Conservation (phyloP, 306 rosid genomes). For the Alnus glutinosa region DNA sequence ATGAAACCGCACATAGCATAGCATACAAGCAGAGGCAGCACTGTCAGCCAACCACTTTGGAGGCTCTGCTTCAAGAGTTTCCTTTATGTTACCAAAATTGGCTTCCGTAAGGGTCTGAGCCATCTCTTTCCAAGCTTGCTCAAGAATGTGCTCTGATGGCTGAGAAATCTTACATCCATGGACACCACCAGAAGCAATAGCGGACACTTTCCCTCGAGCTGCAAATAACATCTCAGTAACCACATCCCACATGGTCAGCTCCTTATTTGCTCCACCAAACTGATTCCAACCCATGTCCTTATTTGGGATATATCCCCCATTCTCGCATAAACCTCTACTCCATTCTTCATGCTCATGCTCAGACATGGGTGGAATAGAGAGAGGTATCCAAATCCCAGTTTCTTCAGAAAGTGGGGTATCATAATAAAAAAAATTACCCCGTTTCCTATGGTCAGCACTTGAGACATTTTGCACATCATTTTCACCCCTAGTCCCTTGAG, state of each 20-base stretch:
- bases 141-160: constrained; percentile 13
- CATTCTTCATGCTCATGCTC: constrained; percentile 16
- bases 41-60: constrained; percentile 29
- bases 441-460: constrained; percentile 3
- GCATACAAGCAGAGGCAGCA: constrained; percentile 29
- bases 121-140: constrained; percentile 30
- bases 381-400: constrained; percentile 24
- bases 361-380: constrained; percentile 12
- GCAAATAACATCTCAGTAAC: constrained; percentile 23
- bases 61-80: constrained; percentile 25
- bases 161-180: constrained; percentile 16
- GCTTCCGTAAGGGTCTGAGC: constrained; percentile 26
- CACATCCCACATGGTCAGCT: constrained; percentile 32
- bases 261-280: constrained; percentile 9
- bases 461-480: not conserved
- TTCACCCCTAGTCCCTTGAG: not conserved
- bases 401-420: constrained; percentile 28
- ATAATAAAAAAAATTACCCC: constrained; percentile 11
- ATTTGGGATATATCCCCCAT: constrained; percentile 20
- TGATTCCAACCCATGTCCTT: constrained; percentile 21
- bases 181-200: constrained; percentile 23
- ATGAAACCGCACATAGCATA: constrained; percentile 25
- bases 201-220: constrained; percentile 11
- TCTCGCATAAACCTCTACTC: not conserved
- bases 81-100: constrained; percentile 24